Conservation (phyloP, 2,329 filamentous ascomycete genomes). For the Laburnicola sp. region DNA sequence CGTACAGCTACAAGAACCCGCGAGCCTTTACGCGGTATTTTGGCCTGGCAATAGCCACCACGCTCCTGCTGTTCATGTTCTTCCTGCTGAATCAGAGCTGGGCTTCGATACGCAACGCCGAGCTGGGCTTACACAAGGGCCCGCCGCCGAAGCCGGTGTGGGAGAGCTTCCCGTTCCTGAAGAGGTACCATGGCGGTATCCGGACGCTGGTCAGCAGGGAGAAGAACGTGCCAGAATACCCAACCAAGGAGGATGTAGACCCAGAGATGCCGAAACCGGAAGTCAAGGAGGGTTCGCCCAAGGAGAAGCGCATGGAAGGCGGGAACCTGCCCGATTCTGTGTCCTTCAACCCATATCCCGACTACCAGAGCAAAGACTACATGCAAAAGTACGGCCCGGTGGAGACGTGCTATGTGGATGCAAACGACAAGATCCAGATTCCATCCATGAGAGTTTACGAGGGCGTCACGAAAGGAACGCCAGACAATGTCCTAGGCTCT, state of each 20-base stretch:
- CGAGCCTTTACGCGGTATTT: constrained; percentile 77
- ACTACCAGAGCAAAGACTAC: constrained; percentile 63
- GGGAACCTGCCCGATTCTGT: constrained; percentile 36
- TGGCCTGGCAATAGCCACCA: constrained; percentile 69
- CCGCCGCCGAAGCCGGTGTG: constrained; percentile 71
- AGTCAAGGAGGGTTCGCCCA: constrained; percentile 26
- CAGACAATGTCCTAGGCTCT: constrained; percentile 82
- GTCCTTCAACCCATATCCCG: constrained; percentile 69
- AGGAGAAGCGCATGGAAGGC: constrained; percentile 37
- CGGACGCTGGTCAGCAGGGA: constrained; percentile 66
- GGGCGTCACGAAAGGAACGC: constrained; percentile 81
- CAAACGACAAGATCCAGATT: constrained; percentile 63
- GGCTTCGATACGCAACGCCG: constrained; percentile 65
- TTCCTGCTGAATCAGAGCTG: constrained; percentile 74
- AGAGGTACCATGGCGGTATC: constrained; percentile 88
- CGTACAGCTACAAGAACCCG: constrained; percentile 64
- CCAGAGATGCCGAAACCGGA: constrained; percentile 41
- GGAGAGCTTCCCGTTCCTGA: constrained; percentile 84
- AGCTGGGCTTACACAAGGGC: constrained; percentile 61
- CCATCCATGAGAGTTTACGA: constrained; percentile 74
- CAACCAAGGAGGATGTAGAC: constrained; percentile 60
- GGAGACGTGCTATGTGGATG: constrained; percentile 78
- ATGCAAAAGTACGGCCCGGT: constrained; percentile 60
- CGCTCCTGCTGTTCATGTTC: constrained; percentile 75
- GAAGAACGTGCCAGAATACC: constrained; percentile 80